Evolutionary conservation across 495 filamentous ascomycete species (phyloP).

Genomic region (Barbatosphaeria neglecta): DNA sequence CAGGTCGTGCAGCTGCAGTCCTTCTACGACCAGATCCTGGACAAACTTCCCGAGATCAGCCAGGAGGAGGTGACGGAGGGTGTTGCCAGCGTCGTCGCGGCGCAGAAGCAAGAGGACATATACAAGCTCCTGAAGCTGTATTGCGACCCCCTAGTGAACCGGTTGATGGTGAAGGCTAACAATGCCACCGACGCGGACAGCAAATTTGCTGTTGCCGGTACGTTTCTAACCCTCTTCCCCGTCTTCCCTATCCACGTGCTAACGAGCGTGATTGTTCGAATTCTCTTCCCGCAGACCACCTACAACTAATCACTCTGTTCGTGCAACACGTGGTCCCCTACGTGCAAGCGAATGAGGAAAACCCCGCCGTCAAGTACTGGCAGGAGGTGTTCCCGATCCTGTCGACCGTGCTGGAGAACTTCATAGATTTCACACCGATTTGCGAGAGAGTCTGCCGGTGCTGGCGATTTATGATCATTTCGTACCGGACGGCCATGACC

Average conservation of each 20-base stretch:
- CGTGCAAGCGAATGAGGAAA: constrained; percentile 56
- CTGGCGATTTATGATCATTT: constrained; percentile 93
- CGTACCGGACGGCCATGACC: constrained; percentile 79
- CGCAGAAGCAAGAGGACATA: constrained; percentile 66
- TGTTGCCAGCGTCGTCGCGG: constrained; percentile 79
- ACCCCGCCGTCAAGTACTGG: constrained; percentile 94
- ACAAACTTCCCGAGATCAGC: constrained; percentile 70
- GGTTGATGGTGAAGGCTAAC: constrained; percentile 79
- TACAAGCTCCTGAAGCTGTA: constrained; percentile 81
- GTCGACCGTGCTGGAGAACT: constrained; percentile 71
- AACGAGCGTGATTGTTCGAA: no score
- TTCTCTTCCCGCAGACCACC: constrained; percentile 46
- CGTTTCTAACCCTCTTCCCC: constrained; percentile 13
- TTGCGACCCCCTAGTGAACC: constrained; percentile 81
- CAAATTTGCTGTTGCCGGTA: constrained; percentile 75
- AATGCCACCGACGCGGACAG: constrained; percentile 67
- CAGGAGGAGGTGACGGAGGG: constrained; percentile 95
- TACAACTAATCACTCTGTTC: constrained; percentile 87
- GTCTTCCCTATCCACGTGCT: no score
- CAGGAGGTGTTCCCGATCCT: constrained; percentile 82
- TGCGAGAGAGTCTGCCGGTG: constrained; percentile 87
- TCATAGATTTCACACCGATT: constrained; percentile 72
- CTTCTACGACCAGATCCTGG: constrained; percentile 82
- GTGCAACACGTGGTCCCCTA: constrained; percentile 69
- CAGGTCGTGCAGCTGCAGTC: constrained; percentile 75